Conservation (phyloP, 768 basidiomycete species). For the Calvatia gigantea region DNA sequence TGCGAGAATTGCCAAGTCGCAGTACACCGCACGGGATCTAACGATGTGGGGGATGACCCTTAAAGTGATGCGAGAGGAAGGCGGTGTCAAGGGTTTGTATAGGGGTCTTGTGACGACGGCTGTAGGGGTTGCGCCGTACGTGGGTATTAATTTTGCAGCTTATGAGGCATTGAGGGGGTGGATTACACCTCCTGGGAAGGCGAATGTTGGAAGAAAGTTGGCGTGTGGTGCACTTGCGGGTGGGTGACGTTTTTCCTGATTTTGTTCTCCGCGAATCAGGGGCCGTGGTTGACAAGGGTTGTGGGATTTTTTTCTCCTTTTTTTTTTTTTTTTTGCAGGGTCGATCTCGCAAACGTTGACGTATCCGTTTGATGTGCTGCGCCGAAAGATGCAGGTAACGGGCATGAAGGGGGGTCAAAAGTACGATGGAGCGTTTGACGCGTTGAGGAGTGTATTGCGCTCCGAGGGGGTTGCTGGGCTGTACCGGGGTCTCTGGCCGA, state of each 20-base stretch:
- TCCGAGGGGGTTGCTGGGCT: constrained; percentile 75
- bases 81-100: constrained; percentile 83
- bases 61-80: constrained; percentile 90
- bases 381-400: constrained; percentile 94
- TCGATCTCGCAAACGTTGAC: constrained; percentile 92
- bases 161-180: constrained; percentile 80
- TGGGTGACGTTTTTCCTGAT: constrained; percentile 23
- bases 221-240: constrained; percentile 86
- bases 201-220: constrained; percentile 63
- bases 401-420: constrained; percentile 69
- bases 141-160: constrained; percentile 90
- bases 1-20: constrained; percentile 22
- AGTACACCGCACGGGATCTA: constrained; percentile 50
- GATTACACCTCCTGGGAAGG: constrained; percentile 82
- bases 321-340: constrained; percentile 36
- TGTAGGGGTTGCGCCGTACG: constrained; percentile 86
- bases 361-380: constrained; percentile 92
- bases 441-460: constrained; percentile 61
- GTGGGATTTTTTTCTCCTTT: no score
- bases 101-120: constrained; percentile 83
- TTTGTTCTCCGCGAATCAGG: not conserved
- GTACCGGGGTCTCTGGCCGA: constrained; percentile 88
- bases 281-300: constrained; percentile 3
- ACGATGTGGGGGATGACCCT: constrained; percentile 87
- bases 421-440: constrained; percentile 82